Base-by-base conservation (phyloP, 139 green algal genomes). In the Coelastrella sp. region DNA sequence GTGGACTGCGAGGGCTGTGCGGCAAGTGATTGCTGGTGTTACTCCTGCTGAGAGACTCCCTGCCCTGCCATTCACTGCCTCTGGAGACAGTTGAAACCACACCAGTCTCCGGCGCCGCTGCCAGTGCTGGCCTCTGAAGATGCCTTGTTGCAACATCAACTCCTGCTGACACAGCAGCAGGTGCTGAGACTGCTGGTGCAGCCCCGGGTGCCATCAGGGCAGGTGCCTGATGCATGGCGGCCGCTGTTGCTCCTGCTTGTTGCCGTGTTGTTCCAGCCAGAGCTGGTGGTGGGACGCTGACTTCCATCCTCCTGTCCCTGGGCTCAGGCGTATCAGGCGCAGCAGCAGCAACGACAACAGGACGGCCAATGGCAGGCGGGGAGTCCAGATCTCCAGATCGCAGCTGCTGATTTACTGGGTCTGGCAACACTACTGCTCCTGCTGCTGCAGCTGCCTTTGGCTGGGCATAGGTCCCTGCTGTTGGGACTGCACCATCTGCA, bases 311-410 rank as follows among this genome's bases (percentile, higher is more conserved):
- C 82, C 56, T 77, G 16, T 87, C 82, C 10, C 20, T 47, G 8
- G 82, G 82, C 17, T 78, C 64, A 4, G 82, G 82, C 3, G 82
- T 87, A 65, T 87, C 65, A n/a, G 82, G 82, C 3, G 64, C 82
- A 58, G 58, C 54, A 54, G 82, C 82, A 87, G 79, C 57, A 58
- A 20, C 54, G 19, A 65, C 82, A 87, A 57, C 57, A 17, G 16
- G 17, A 47, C 79, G 79, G 5, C 79, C 79, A 57, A 76, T 0
- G 5, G 68, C 68, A 76, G 68, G 68, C 2, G 57, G 79, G 4
- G 79, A 85, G 17, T 47, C 58, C 1, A 68, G 17, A 84, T 10
- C 19, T 32, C 68, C 16, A 20, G 47, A 3, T n/a, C 76, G 7
- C 32, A 47, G 32, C 32, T 47, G 32, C 1, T 47, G 32, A 47